These are phyloP conservation scores for Barnettozyma californica DNA, from an alignment of 805 yeast genomes.

Conservation along the genomic window DNA sequence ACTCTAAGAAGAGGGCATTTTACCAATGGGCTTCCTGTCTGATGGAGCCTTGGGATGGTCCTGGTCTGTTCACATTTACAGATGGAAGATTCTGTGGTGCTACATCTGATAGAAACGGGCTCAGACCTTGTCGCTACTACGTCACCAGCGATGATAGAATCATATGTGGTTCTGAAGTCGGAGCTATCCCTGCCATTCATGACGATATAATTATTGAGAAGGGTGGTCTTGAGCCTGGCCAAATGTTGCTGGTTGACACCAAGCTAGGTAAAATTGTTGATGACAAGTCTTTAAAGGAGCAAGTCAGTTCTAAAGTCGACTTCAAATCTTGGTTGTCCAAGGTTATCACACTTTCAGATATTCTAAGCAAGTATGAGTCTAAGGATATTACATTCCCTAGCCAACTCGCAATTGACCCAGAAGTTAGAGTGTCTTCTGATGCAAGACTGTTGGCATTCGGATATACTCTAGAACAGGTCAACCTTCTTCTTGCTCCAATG, in stretches of 20 bases:
- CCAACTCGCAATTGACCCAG: conserved; percentile 24
- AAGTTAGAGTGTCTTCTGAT: conserved; percentile 56
- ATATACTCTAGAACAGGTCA: conserved; percentile 89
- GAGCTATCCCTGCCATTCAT: conserved; percentile 79
- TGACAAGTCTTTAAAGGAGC: conserved; percentile 78
- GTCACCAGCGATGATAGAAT: conserved; percentile 91
- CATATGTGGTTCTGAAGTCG: conserved; percentile 98
- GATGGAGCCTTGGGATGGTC: conserved; percentile 99
- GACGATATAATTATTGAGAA: conserved; percentile 78
- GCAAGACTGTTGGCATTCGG: conserved; percentile 84
- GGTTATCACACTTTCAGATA: conserved; percentile 76
- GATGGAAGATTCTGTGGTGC: conserved; percentile 99
- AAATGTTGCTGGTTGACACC: conserved; percentile 93
- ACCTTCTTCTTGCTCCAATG: conserved; percentile 86
- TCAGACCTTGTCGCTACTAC: conserved; percentile 97
- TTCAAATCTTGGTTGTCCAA: conserved; percentile 93
- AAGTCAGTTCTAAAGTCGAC: conserved; percentile 78
- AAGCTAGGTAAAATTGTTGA: conserved; percentile 89
- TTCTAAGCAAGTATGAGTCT: conserved; percentile 48
- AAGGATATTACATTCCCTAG: conserved; percentile 16
- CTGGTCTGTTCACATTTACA: conserved; percentile 93
- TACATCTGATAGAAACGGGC: conserved; percentile 92
- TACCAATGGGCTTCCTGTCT: conserved; percentile 99
- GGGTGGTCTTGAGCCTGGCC: conserved; percentile 94
- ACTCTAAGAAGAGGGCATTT: conserved; percentile 87